Evolutionary conservation across 2,329 filamentous ascomycete species (phyloP).

Genomic region (Decorospora gaudefroyi): DNA sequence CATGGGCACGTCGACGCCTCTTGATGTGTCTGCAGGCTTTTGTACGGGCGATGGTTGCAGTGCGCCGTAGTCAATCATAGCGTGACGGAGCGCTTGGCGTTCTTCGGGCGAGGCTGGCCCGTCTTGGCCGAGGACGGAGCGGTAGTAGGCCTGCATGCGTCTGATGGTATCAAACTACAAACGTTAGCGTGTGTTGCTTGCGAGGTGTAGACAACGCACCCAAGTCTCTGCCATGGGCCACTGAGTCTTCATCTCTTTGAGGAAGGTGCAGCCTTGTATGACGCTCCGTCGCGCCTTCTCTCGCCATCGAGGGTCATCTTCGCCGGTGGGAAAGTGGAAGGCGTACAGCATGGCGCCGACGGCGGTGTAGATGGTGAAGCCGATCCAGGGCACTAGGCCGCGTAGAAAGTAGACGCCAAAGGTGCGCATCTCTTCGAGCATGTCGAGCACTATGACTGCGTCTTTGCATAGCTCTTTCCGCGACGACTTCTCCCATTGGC

Average conservation of each 20-base stretch:
- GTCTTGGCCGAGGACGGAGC: constrained; percentile 42
- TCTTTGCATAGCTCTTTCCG: constrained; percentile 46
- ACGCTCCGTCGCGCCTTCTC: constrained; percentile 43
- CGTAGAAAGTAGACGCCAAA: constrained; percentile 50
- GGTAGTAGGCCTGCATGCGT: constrained; percentile 50
- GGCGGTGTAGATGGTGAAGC: constrained; percentile 50
- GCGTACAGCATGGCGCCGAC: constrained; percentile 50
- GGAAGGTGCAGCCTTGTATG: constrained; percentile 45
- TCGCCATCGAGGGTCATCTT: constrained; percentile 42
- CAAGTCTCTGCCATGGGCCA: constrained; percentile 51
- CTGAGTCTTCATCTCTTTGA: constrained; percentile 50
- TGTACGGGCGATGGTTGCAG: constrained; percentile 48
- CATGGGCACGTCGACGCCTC: constrained; percentile 18
- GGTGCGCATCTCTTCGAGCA: constrained; percentile 50
- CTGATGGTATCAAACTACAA: constrained; percentile 49
- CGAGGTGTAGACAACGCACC: constrained; percentile 21
- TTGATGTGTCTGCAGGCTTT: constrained; percentile 33
- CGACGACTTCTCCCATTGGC: constrained; percentile 45
- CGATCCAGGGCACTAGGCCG: constrained; percentile 50
- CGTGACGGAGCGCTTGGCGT: constrained; percentile 43
- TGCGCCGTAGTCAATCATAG: constrained; percentile 50
- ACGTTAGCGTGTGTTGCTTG: constrained; percentile 4
- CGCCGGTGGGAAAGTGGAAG: constrained; percentile 45
- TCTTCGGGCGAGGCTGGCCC: constrained; percentile 46
- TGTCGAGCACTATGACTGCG: constrained; percentile 46